Evolutionary conservation across 2,329 filamentous ascomycete species (phyloP).

Genomic region (Colletotrichum caudatum): DNA sequence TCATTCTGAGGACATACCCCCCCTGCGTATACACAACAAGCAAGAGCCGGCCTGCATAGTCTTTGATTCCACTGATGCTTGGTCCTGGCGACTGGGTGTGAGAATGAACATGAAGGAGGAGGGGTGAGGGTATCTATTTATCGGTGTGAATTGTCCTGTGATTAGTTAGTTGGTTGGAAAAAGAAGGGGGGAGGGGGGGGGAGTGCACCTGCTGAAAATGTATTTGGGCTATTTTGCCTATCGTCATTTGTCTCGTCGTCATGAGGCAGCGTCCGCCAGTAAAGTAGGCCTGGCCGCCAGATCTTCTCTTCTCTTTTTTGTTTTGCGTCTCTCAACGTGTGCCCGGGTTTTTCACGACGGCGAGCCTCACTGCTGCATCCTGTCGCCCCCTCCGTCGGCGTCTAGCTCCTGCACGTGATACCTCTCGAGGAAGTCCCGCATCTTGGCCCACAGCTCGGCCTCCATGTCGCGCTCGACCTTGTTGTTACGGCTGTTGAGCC

Average conservation of each 20-base stretch:
- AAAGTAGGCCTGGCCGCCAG: background rate
- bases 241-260: background rate
- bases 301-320: background rate
- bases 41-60: background rate
- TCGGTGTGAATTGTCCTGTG: background rate
- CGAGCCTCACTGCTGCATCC: conserved; percentile 30
- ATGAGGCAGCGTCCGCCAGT: background rate
- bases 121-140: background rate
- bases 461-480: conserved; percentile 88
- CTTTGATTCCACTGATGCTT: background rate
- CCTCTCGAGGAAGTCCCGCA: conserved; percentile 53
- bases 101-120: background rate
- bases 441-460: conserved; percentile 76
- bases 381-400: conserved; percentile 38
- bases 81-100: background rate
- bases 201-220: background rate
- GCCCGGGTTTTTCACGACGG: background rate
- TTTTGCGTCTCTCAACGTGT: background rate
- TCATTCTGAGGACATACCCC: background rate
- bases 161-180: background rate
- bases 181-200: too few relatives aligned
- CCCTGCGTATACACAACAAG: background rate
- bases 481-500: conserved; percentile 87
- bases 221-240: background rate
- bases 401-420: conserved; percentile 31